A percentile compares a stretch with the other conserved stretches of the same genome.
These are phyloP conservation scores for Wickerhamomyces sp. DNA, from an alignment of 1,139 yeast species.

Conservation along the genomic window DNA sequence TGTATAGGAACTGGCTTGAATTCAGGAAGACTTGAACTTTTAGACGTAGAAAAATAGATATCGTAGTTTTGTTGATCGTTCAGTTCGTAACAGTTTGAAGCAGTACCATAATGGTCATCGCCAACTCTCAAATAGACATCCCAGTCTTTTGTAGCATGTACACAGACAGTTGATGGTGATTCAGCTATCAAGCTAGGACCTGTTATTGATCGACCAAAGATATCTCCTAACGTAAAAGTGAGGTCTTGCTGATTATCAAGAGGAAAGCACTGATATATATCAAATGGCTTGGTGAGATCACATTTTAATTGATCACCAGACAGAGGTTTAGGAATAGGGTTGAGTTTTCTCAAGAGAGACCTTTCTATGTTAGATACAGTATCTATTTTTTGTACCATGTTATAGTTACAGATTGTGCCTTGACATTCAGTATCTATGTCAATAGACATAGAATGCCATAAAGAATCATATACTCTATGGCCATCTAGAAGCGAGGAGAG, in stretches of 20 bases:
- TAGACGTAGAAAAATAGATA: slow-evolving; percentile 34
- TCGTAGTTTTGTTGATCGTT: slow-evolving; percentile 34
- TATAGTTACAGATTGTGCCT: slow-evolving; percentile 40
- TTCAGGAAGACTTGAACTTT: slow-evolving; percentile 34
- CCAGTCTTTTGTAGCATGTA: slow-evolving; percentile 47
- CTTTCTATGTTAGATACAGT: slow-evolving; percentile 71
- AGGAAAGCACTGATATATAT: slow-evolving; percentile 77
- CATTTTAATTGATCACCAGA: slow-evolving; percentile 68
- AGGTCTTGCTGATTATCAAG: slow-evolving; percentile 49
- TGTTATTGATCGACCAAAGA: slow-evolving; percentile 64
- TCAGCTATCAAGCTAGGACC: slow-evolving; percentile 59
- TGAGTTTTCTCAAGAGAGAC: slow-evolving; percentile 54
- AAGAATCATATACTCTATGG: slow-evolving; percentile 90
- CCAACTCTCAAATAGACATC: slow-evolving; percentile 28
- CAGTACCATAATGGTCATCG: slow-evolving; percentile 27
- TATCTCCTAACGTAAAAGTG: slow-evolving; percentile 52
- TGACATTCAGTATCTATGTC: slow-evolving; percentile 65
- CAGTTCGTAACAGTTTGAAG: slow-evolving; percentile 33
- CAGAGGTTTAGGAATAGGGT: slow-evolving; percentile 78
- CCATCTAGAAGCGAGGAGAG: slow-evolving; percentile 84
- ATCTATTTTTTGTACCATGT: slow-evolving; percentile 68
- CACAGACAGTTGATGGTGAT: slow-evolving; percentile 38
- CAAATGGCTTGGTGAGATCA: slow-evolving; percentile 53
- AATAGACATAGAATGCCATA: slow-evolving; percentile 92
- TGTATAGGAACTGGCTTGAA: slow-evolving; percentile 55